These are phyloP conservation scores for Ophiocordyceps camponoti-saundersi DNA, from an alignment of 2,329 filamentous ascomycete species.

Conservation along the genomic window DNA sequence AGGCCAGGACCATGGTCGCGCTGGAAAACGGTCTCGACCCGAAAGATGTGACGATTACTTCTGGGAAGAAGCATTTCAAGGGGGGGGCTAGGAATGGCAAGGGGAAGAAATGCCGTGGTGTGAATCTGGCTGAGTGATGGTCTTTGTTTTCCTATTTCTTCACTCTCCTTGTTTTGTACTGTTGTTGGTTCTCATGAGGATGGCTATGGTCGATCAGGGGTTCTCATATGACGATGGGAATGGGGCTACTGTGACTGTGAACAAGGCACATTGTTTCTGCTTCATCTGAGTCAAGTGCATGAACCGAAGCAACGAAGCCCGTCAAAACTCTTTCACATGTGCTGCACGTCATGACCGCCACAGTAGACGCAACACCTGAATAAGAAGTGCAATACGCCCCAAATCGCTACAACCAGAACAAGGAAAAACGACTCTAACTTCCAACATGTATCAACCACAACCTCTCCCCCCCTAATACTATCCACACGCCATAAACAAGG, in stretches of 20 bases:
- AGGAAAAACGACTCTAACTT: no score
- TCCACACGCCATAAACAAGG: background rate
- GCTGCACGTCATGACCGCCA: no score
- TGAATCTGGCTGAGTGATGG: background rate
- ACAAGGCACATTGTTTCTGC: background rate
- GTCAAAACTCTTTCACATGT: no score
- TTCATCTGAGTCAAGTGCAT: background rate
- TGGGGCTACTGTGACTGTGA: background rate
- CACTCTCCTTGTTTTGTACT: background rate
- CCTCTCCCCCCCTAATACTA: background rate
- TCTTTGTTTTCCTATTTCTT: background rate
- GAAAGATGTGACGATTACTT: conserved; percentile 45
- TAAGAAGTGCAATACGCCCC: background rate
- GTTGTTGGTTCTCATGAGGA: no score
- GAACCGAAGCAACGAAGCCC: no score
- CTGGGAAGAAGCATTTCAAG: conserved; percentile 89
- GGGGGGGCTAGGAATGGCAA: conserved; percentile 46
- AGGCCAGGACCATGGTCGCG: conserved; percentile 64
- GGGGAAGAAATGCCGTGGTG: conserved; percentile 3
- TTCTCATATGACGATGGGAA: background rate
- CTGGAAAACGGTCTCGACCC: conserved; percentile 74
- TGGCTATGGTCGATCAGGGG: background rate
- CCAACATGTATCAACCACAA: background rate
- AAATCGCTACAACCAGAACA: no score
- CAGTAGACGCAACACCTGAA: background rate